Base-by-base conservation (phyloP, 805 yeast species). In the Phaffomyces opuntiae region DNA sequence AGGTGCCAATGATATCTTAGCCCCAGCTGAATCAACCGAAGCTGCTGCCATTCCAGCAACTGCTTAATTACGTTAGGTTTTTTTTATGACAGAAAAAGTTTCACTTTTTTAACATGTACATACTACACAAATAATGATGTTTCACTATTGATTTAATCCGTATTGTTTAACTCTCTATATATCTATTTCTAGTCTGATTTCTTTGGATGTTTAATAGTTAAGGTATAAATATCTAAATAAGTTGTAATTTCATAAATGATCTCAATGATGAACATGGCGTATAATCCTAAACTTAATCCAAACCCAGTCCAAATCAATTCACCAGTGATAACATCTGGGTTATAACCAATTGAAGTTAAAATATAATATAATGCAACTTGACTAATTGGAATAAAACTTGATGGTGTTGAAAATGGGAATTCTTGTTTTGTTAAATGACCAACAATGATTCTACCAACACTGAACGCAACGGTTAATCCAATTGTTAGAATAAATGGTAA, bases 371-470 rank as follows among this genome's bases (percentile, higher is more conserved):
- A 41, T 38, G 66, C 36, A 42, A 73, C 51, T 67, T 88, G 81
- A 21, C 65, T 50, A 25, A 69, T 6, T 54, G 96, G 85, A 48
- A 87, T 70, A 34, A 78, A 71, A 70, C 80, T 78, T 38, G 95
- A 86, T 29, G 85, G 72, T 42, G 87, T 85, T 52, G 75, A 56
- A 60, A 70, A 66, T 40, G 98, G 97, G 72, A 86, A 89, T 13
- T 69, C 65, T 62, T 86, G 95, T 42, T 75, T 67, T 1, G 96
- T 87, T 53, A 91, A 76, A 63, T 90, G 98, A 3, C 87, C 90
- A 46, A 83, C 72, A 57, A 90, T 90, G 51, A 90, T 87, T 60
- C 93, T 78, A 5, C 97, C 97, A n/a, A 91, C 97, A 4, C 79
- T 71, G 57, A 86, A 83, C 1, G 98, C 96, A 53, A 84, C 66